Percentiles rank a stretch among this genome's conserved stretches.
Conservation (phyloP, 805 yeast genomes). For the Yarrowia sp. region DNA sequence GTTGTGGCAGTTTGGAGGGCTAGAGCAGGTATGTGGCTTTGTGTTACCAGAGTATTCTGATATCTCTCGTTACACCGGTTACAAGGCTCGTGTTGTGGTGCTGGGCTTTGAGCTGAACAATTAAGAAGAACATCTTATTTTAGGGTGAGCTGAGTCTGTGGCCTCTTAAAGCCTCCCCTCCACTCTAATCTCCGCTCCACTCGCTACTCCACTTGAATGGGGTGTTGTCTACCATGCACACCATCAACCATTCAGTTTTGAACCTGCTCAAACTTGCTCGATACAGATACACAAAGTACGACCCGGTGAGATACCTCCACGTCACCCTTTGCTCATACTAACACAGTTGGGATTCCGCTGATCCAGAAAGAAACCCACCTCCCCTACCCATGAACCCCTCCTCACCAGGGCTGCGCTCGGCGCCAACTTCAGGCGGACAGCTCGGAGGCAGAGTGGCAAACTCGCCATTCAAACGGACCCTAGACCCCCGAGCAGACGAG, state of each 20-base stretch:
- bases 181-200: background rate
- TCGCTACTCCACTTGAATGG: background rate
- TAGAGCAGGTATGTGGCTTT: background rate
- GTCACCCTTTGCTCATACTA: background rate
- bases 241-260: background rate
- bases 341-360: constrained; percentile 24
- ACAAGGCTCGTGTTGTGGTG: background rate
- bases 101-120: background rate
- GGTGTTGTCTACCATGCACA: constrained; percentile 2
- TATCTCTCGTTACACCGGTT: too few relatives aligned
- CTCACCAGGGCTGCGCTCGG: constrained; percentile 4
- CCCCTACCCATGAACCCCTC: constrained; percentile 23
- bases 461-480: background rate
- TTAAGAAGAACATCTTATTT: background rate
- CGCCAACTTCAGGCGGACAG: constrained; percentile 10
- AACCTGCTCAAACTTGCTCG: constrained; percentile 17
- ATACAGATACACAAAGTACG: background rate
- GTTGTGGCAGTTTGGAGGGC: too few relatives aligned
- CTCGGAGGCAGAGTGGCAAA: background rate
- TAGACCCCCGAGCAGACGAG: constrained; percentile 1
- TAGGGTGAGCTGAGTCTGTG: background rate
- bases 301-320: background rate
- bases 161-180: background rate
- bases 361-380: constrained; percentile 22
- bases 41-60: background rate